Evolutionary conservation across 1,139 yeast genomes (phyloP), one percentile per base, ranked within the genome.

Genomic region (Blastobotrys aristatus): DNA sequence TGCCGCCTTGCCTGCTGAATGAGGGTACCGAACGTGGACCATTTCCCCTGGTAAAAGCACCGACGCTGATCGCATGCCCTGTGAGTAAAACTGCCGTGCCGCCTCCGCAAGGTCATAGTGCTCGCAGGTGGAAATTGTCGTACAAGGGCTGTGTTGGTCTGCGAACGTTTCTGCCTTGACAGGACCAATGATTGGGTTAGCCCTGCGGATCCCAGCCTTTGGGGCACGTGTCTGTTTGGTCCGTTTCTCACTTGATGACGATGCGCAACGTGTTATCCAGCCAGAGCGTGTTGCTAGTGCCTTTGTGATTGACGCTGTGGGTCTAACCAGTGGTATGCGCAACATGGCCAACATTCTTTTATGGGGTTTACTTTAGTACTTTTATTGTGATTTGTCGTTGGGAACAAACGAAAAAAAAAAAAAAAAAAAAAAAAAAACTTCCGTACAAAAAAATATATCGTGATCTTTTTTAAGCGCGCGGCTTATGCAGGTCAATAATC

Each of bases 41-140:
- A 86, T 88, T 59, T 86, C 95, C 33, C 81, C 82, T 0, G 89
- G 85, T 2, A 87, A 78, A n/a, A 84, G 59, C 20, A 71, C 60
- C 51, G 58, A 69, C 52, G 71, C 66, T 43, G 67, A 63, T 38
- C 68, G 55, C 56, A 68, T 60, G 31, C 77, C 73, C 47, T 65
- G 56, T 10, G 60, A 59, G 30, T 64, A 61, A 26, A 79, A 58
- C 2, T 65, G 58, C 26, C 60, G 48, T 44, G 70, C 56, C 3
- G 74, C 74, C 35, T 61, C 63, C 0, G 69, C 68, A 38, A 87
- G 67, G 59, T 86, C 80, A 54, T 85, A 85, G 11, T 70, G 64
- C 55, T 85, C 94, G 49, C 89, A 83, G 0, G 81, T 74, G 1
- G 95, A 83, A 4, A 82, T 75, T 0, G 90, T 77, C 0, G 86